These are phyloP conservation scores for Trichoderma sp. DNA, from an alignment of 2,329 filamentous ascomycete genomes.

Conservation along the genomic window DNA sequence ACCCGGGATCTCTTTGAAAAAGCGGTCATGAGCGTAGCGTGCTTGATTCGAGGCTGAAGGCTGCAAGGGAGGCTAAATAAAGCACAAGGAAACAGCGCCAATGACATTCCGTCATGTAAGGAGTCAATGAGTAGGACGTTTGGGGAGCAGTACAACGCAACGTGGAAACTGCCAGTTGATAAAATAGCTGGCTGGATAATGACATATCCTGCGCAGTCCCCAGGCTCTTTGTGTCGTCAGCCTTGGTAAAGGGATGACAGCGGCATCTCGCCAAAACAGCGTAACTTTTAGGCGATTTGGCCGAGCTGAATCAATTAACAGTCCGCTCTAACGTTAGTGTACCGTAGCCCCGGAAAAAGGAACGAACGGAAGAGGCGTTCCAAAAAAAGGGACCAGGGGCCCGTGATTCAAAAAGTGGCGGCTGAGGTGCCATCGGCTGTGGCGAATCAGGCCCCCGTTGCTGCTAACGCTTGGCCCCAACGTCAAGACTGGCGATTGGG, in stretches of 20 bases:
- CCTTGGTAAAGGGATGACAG: neutral
- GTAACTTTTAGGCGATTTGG: neutral
- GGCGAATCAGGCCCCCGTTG: neutral
- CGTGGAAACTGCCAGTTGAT: neutral
- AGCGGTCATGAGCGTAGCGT: neutral
- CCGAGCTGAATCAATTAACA: neutral
- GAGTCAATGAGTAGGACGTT: neutral
- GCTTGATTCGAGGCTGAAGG: neutral
- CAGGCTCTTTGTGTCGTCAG: neutral
- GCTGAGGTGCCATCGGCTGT: conserved; percentile 3
- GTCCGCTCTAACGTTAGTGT: neutral
- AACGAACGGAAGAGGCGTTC: neutral
- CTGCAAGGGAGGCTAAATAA: neutral
- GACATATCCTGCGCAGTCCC: neutral
- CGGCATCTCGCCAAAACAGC: neutral
- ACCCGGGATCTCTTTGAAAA: neutral
- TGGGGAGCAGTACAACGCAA: neutral
- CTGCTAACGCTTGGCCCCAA: neutral
- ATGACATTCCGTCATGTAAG: neutral
- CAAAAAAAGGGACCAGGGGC: neutral
- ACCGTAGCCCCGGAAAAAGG: neutral
- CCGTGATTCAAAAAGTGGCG: conserved; percentile 4
- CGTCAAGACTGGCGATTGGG: neutral
- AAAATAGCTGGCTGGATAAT: neutral
- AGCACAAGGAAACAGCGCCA: neutral